Evolutionary conservation across 2,329 filamentous ascomycete genomes (phyloP).

Genomic region (Exophiala dermatitidis): DNA sequence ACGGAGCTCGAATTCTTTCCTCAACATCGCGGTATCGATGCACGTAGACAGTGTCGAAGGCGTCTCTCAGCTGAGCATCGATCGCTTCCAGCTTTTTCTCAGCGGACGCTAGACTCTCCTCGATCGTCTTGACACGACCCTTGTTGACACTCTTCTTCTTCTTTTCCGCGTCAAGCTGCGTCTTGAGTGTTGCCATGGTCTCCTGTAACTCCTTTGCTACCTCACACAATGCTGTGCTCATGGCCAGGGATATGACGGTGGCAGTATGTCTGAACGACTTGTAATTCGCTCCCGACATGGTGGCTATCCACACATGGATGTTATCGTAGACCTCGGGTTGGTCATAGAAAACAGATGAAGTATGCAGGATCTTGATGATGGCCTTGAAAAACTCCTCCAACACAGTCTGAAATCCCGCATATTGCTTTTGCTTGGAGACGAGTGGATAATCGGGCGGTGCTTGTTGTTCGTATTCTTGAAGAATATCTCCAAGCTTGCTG

Average conservation of each 20-base stretch:
- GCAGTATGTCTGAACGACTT: constrained; percentile 92
- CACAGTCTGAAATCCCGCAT: constrained; percentile 67
- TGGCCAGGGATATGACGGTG: constrained; percentile 72
- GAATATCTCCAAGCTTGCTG: constrained; percentile 71
- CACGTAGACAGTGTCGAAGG: constrained; percentile 87
- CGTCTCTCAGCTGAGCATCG: constrained; percentile 68
- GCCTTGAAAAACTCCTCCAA: constrained; percentile 72
- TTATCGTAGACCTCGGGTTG: constrained; percentile 76
- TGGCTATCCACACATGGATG: constrained; percentile 78
- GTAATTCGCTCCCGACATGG: constrained; percentile 80
- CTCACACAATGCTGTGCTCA: constrained; percentile 69
- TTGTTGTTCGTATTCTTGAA: constrained; percentile 76
- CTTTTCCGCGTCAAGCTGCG: constrained; percentile 71
- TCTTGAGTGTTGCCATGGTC: constrained; percentile 65
- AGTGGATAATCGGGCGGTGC: constrained; percentile 87
- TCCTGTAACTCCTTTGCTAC: constrained; percentile 64
- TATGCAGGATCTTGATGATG: constrained; percentile 69
- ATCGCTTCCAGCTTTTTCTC: constrained; percentile 62
- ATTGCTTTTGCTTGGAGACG: constrained; percentile 70
- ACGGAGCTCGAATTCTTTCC: constrained; percentile 78
- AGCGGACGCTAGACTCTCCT: constrained; percentile 63
- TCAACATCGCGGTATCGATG: constrained; percentile 95
- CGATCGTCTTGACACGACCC: constrained; percentile 63
- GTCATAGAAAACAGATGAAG: constrained; percentile 72
- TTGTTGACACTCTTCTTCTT: constrained; percentile 70